Percentiles rank a stretch among this genome's conserved stretches.
Conservation (phyloP, 345 rosid species). For the Brassica rapa region DNA sequence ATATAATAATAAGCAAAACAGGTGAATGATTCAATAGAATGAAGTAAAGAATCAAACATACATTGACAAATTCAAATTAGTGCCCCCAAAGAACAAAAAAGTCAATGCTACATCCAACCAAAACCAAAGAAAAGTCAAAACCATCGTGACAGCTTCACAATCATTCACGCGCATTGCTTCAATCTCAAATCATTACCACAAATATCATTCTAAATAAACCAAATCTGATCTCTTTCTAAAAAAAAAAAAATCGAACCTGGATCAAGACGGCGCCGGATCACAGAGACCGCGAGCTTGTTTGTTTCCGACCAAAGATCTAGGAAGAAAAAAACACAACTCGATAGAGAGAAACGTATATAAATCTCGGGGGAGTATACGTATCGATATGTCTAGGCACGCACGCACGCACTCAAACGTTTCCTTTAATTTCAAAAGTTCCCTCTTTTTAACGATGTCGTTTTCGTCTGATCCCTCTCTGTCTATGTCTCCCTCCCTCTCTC, state of each 20-base stretch:
- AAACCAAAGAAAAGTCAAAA: constrained; percentile 33
- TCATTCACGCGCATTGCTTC: constrained; percentile 27
- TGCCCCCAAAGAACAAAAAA: not conserved
- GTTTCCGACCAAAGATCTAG: constrained; percentile 30
- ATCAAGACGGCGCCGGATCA: not conserved
- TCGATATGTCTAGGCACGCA: constrained; percentile 4
- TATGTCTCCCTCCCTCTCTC: not conserved
- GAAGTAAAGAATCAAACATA: constrained; percentile 7
- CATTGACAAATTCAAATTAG: constrained; percentile 23
- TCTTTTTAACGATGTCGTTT: constrained; percentile 9
- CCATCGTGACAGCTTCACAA: constrained; percentile 14
- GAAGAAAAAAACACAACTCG: not conserved
- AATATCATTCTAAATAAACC: not conserved
- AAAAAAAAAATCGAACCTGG: constrained; percentile 20
- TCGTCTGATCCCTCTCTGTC: constrained; percentile 13
- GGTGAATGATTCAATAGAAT: not conserved
- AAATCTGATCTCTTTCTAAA: constrained; percentile 23
- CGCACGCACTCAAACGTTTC: constrained; percentile 5
- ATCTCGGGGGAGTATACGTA: not conserved
- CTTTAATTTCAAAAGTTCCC: not conserved
- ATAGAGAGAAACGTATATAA: not conserved
- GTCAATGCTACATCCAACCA: not conserved
- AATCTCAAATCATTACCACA: not conserved
- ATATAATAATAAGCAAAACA: not conserved
- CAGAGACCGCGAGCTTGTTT: constrained; percentile 25